Evolutionary conservation across 1,284 basidiomycete species (phyloP).

Genomic region (Cutaneotrichosporon sp.): DNA sequence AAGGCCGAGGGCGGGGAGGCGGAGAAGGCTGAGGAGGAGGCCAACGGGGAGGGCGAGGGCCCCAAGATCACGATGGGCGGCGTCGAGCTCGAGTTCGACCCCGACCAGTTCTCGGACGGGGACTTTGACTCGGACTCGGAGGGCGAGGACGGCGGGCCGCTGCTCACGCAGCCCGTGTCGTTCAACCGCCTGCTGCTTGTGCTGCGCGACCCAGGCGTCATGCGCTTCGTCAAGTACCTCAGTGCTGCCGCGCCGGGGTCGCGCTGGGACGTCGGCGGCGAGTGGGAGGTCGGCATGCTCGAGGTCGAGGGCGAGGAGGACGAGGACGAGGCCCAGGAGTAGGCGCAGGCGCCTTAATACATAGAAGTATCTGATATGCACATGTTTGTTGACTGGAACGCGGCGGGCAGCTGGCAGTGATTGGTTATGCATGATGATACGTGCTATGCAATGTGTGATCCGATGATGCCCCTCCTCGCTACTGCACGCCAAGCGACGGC

Average conservation of each 20-base stretch:
- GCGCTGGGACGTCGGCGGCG: slow-evolving; percentile 85
- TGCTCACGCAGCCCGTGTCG: slow-evolving; percentile 84
- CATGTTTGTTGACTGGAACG: neutral
- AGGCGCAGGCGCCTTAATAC: neutral
- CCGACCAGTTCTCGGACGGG: slow-evolving; percentile 51
- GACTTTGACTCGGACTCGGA: slow-evolving; percentile 58
- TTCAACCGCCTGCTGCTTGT: slow-evolving; percentile 91
- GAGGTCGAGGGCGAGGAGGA: slow-evolving; percentile 55
- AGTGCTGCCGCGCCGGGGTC: slow-evolving; percentile 80
- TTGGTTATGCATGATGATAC: slow-evolving; percentile 1
- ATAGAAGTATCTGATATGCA: neutral
- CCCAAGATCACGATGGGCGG: slow-evolving; percentile 32
- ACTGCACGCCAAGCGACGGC: neutral
- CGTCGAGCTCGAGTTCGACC: slow-evolving; percentile 53
- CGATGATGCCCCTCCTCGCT: neutral
- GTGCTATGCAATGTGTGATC: slow-evolving; percentile 1
- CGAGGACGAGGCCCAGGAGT: slow-evolving; percentile 7
- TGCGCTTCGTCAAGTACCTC: slow-evolving; percentile 94
- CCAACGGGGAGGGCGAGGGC: neutral
- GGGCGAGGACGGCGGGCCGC: slow-evolving; percentile 64
- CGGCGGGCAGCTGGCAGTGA: neutral
- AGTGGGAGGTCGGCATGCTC: slow-evolving; percentile 71
- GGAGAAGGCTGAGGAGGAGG: slow-evolving; percentile 24
- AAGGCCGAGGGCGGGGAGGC: slow-evolving; percentile 24
- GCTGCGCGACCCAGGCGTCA: slow-evolving; percentile 86